These are phyloP conservation scores for Hammondia hammondi DNA, from an alignment of 169 alveolate genomes.

Conservation along the genomic window DNA sequence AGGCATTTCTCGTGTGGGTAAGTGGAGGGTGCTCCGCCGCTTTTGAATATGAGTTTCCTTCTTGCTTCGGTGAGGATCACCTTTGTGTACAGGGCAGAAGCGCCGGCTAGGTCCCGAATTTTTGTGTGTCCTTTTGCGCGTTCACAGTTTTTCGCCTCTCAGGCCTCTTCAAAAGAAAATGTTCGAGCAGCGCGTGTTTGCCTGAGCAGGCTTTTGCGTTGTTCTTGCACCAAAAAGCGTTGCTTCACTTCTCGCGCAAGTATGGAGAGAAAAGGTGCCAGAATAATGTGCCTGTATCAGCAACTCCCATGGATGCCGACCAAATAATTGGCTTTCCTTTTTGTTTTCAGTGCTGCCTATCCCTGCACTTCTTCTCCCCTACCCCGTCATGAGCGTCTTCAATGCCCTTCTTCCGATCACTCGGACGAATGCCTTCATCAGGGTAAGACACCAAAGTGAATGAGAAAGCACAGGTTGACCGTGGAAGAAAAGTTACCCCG, in stretches of 20 bases:
- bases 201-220: too few relatives aligned
- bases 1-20: slow-evolving; percentile 61
- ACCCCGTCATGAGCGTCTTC: slow-evolving; percentile 33
- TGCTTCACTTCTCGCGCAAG: too few relatives aligned
- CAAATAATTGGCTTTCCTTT: background rate
- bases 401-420: slow-evolving; percentile 5
- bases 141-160: background rate
- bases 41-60: background rate
- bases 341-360: slow-evolving; percentile 50
- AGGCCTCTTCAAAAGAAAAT: too few relatives aligned
- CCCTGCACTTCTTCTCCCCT: slow-evolving; percentile 62
- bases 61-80: background rate
- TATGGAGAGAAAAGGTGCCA: too few relatives aligned
- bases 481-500: too few relatives aligned
- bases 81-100: background rate
- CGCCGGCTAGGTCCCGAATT: too few relatives aligned
- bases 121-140: background rate
- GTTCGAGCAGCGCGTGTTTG: too few relatives aligned
- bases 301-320: too few relatives aligned
- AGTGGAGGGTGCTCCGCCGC: background rate
- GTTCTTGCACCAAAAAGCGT: too few relatives aligned
- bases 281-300: too few relatives aligned
- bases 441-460: background rate
- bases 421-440: slow-evolving; percentile 26
- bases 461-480: too few relatives aligned